These are phyloP conservation scores for Russula virescens DNA, from an alignment of 768 basidiomycete genomes.

Conservation along the genomic window DNA sequence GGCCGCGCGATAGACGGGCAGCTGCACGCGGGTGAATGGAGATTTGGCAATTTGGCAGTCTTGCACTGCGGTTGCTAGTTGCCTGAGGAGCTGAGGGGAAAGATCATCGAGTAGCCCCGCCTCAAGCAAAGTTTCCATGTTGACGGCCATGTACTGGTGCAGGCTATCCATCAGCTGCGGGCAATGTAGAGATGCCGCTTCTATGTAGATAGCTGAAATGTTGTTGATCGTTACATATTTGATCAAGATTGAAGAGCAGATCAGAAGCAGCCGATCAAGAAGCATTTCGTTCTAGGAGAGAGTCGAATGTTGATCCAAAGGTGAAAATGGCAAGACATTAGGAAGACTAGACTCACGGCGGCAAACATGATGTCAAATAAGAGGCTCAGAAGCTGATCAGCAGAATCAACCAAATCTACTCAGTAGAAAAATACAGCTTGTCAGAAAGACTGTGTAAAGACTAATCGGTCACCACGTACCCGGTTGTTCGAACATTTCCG, in stretches of 20 bases:
- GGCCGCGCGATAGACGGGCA: slow-evolving; percentile 43
- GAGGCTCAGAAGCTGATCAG: slow-evolving; percentile 79
- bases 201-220: slow-evolving; percentile 70
- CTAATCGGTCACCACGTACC: slow-evolving; percentile 39
- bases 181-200: slow-evolving; percentile 77
- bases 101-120: slow-evolving; percentile 74
- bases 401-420: slow-evolving; percentile 54
- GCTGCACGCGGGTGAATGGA: slow-evolving; percentile 55
- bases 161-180: slow-evolving; percentile 60
- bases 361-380: slow-evolving; percentile 82
- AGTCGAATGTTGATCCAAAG: background rate
- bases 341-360: slow-evolving; percentile 49
- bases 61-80: slow-evolving; percentile 55
- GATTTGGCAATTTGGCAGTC: slow-evolving; percentile 58
- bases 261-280: slow-evolving; percentile 73
- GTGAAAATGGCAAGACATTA: background rate
- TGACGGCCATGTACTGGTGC: slow-evolving; percentile 73
- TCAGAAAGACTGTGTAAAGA: background rate
- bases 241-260: slow-evolving; percentile 77
- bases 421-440: background rate
- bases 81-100: slow-evolving; percentile 54
- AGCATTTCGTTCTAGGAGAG: slow-evolving; percentile 71
- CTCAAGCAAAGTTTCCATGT: slow-evolving; percentile 86
- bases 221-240: slow-evolving; percentile 65
- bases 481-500: slow-evolving; percentile 63